These are phyloP conservation scores for Acanthamoeba polyphaga DNA, from an alignment of 208 protist genomes.

Conservation along the genomic window DNA sequence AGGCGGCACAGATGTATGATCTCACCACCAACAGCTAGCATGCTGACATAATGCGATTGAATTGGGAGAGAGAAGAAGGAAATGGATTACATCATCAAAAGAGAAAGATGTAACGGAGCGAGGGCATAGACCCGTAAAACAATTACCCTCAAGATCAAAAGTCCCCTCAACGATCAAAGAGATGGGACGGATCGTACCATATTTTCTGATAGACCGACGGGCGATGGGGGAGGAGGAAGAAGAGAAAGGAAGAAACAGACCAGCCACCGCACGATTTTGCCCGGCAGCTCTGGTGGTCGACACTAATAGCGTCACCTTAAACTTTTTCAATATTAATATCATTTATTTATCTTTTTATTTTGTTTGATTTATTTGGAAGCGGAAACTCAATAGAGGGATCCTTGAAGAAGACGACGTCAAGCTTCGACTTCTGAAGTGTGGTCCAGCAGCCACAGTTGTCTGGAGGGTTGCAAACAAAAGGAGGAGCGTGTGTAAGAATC, in stretches of 20 bases:
- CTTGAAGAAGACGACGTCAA: background rate
- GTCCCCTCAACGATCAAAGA: background rate
- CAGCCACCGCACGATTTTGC: background rate
- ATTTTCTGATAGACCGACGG: slow-evolving; percentile 25
- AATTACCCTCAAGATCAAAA: background rate
- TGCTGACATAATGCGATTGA: background rate
- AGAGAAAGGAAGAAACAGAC: slow-evolving; percentile 22
- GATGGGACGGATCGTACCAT: background rate
- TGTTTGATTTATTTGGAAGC: background rate
- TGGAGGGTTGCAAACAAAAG: background rate
- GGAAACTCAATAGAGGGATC: background rate
- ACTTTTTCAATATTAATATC: too few relatives aligned
- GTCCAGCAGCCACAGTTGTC: too few relatives aligned
- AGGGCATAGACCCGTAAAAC: background rate
- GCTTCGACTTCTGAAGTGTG: background rate
- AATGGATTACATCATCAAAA: too few relatives aligned
- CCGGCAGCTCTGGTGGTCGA: background rate
- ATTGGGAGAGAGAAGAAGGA: background rate
- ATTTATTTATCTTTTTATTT: background rate
- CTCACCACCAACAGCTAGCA: background rate
- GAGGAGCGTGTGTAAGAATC: background rate
- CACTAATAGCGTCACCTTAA: background rate
- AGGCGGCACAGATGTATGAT: background rate
- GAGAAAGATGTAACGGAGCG: too few relatives aligned
- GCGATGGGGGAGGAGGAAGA: slow-evolving; percentile 59